Conservation (phyloP, 345 rosid genomes). For the Linum tenue region DNA sequence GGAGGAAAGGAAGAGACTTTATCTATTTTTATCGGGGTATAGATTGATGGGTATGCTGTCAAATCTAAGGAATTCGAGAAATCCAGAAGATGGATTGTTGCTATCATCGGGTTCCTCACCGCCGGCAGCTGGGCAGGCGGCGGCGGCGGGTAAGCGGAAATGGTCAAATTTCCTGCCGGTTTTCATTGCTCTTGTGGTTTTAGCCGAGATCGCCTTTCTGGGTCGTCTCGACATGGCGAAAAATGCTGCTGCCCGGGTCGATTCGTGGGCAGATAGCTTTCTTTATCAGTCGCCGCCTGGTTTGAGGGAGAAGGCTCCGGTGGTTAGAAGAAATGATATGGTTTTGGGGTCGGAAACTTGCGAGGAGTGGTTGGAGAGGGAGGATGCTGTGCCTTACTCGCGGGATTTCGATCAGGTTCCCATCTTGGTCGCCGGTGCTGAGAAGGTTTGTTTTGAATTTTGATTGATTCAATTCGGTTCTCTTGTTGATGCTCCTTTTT, state of each 20-base stretch:
- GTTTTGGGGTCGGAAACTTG: conserved; percentile 33
- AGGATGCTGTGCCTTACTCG: conserved; percentile 51
- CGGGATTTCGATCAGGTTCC: conserved; percentile 79
- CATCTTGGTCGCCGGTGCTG: conserved; percentile 45
- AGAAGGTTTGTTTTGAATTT: conserved; percentile 23
- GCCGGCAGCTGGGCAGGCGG: background rate
- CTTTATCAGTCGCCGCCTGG: conserved; percentile 27
- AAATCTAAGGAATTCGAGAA: conserved; percentile 55
- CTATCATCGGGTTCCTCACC: conserved; percentile 18
- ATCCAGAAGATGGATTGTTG: conserved; percentile 29
- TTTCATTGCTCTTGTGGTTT: conserved; percentile 55
- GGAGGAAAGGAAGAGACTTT: background rate
- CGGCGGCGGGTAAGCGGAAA: conserved; percentile 32
- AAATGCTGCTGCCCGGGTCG: conserved; percentile 41
- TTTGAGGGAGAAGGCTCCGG: background rate
- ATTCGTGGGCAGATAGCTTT: conserved; percentile 58
- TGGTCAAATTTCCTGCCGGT: conserved; percentile 53
- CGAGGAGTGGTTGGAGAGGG: conserved; percentile 68
- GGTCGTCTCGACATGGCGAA: conserved; percentile 69
- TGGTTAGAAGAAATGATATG: conserved; percentile 8
- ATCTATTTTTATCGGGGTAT: background rate
- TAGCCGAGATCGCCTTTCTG: conserved; percentile 70
- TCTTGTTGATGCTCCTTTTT: background rate
- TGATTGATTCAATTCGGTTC: background rate
- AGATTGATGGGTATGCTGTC: conserved; percentile 42